phyloP scores from a whole-genome alignment of 768 basidiomycete species.

The Tricholoma bakamatsutake region DNA sequence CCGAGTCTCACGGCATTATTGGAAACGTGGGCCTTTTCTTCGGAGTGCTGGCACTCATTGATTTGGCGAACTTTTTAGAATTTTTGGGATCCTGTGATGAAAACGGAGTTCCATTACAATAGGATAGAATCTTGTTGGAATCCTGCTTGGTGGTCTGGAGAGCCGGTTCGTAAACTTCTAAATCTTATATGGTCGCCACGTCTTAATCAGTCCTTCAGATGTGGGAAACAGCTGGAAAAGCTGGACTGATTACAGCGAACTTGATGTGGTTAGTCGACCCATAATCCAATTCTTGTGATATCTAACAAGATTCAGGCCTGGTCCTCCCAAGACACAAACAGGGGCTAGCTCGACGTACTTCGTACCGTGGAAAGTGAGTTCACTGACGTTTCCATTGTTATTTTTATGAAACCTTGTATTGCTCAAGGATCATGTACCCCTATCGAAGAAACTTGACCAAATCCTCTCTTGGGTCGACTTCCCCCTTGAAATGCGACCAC shows the following conservation, averaged over 20 bases:
- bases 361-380: conserved; percentile 66
- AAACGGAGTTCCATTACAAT: conserved; percentile 70
- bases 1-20: conserved; percentile 88
- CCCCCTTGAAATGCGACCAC: conserved; percentile 64
- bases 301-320: conserved; percentile 50
- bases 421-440: conserved; percentile 51
- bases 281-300: not conserved
- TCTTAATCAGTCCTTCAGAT: conserved; percentile 43
- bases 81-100: conserved; percentile 73
- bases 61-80: conserved; percentile 40
- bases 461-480: conserved; percentile 80
- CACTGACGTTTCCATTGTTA: not conserved
- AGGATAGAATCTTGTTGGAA: conserved; percentile 55
- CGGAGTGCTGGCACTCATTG: not conserved
- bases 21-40: conserved; percentile 56
- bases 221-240: conserved; percentile 83
- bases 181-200: not conserved
- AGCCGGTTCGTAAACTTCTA: conserved; percentile 51
- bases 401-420: not conserved
- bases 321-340: conserved; percentile 64
- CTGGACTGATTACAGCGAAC: conserved; percentile 73
- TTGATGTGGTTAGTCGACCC: conserved; percentile 74
- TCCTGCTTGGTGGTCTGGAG: conserved; percentile 81
- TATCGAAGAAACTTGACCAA: conserved; percentile 68
- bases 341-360: conserved; percentile 71